Evolutionary conservation across 2,329 filamentous ascomycete species (phyloP).

Genomic region (Fonsecaea nubica): DNA sequence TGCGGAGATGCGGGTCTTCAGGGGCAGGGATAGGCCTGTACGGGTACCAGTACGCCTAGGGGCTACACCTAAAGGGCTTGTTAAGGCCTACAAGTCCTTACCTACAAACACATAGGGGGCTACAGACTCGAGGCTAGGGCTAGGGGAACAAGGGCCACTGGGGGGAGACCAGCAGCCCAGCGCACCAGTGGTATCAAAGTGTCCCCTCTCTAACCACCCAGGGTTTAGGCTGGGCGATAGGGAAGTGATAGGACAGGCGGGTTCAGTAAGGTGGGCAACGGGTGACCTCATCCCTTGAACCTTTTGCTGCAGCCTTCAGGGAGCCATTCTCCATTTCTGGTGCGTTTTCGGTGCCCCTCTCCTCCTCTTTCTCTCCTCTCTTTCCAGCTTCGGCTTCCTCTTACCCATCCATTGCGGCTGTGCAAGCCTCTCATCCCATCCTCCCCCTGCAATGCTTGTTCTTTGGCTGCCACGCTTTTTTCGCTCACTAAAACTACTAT

Average conservation of each 20-base stretch:
- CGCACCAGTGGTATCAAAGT: conserved; percentile 22
- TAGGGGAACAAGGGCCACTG: conserved; percentile 6
- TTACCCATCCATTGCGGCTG: conserved; percentile 28
- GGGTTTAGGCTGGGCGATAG: conserved; percentile 16
- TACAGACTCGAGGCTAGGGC: conserved; percentile 13
- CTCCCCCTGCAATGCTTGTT: conserved; percentile 17
- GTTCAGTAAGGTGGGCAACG: not conserved
- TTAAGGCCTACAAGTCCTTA: not conserved
- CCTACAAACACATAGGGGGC: conserved; percentile 3
- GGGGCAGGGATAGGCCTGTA: conserved; percentile 14
- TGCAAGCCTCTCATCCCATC: conserved; percentile 24
- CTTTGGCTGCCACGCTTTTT: conserved; percentile 29
- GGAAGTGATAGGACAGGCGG: conserved; percentile 23
- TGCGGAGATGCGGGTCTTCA: conserved; percentile 7
- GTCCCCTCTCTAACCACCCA: conserved; percentile 13
- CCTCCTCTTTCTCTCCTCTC: conserved; percentile 9
- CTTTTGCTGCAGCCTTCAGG: conserved; percentile 29
- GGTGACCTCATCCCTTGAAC: conserved; percentile 26
- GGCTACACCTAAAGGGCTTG: not conserved
- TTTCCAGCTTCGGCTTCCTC: conserved; percentile 6
- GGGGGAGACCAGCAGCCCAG: conserved; percentile 11
- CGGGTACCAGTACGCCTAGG: not conserved
- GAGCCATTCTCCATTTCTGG: conserved; percentile 14
- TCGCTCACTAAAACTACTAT: not conserved
- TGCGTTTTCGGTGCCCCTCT: conserved; percentile 18